Evolutionary conservation across 495 filamentous ascomycete genomes (phyloP).

Genomic region (Hapsidospora chrysogenum): DNA sequence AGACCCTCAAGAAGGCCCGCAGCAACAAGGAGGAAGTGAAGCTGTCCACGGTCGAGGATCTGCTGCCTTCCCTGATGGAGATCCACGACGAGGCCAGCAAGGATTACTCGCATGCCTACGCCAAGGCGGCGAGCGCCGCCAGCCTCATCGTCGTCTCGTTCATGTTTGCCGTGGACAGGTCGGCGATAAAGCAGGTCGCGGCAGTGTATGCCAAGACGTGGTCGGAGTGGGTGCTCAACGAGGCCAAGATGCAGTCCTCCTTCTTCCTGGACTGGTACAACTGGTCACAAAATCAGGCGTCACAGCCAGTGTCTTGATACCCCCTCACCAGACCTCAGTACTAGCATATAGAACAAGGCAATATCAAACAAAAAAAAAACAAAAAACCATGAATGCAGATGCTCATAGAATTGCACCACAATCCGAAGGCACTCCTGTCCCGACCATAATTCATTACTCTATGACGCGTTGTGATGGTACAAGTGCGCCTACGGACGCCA

Average conservation of each 20-base stretch:
- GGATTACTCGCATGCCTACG: conserved; percentile 33
- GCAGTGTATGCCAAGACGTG: conserved; percentile 27
- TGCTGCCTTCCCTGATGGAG: conserved; percentile 40
- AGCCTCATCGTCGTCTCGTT: conserved; percentile 29
- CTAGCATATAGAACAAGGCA: background rate
- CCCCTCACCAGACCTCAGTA: too few species aligned
- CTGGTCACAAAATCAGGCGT: conserved; percentile 37
- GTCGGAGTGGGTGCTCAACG: conserved; percentile 23
- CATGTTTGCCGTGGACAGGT: conserved; percentile 17
- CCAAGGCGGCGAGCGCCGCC: conserved; percentile 28
- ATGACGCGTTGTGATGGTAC: conserved; percentile 1
- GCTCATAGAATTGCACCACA: background rate
- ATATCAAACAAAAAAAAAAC: background rate
- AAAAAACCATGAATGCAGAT: background rate
- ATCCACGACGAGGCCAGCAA: conserved; percentile 59
- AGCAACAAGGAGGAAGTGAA: conserved; percentile 6
- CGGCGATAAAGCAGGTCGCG: conserved; percentile 14
- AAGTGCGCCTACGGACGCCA: background rate
- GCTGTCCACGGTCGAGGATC: conserved; percentile 14
- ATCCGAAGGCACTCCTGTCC: background rate
- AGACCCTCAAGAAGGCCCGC: conserved; percentile 42
- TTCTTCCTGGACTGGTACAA: conserved; percentile 40
- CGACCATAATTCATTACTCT: conserved; percentile 2
- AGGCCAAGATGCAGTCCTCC: conserved; percentile 27
- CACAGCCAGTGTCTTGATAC: conserved; percentile 1